These are phyloP conservation scores for Alternaria brassicicola DNA, from an alignment of 2,329 filamentous ascomycete genomes.

Conservation along the genomic window DNA sequence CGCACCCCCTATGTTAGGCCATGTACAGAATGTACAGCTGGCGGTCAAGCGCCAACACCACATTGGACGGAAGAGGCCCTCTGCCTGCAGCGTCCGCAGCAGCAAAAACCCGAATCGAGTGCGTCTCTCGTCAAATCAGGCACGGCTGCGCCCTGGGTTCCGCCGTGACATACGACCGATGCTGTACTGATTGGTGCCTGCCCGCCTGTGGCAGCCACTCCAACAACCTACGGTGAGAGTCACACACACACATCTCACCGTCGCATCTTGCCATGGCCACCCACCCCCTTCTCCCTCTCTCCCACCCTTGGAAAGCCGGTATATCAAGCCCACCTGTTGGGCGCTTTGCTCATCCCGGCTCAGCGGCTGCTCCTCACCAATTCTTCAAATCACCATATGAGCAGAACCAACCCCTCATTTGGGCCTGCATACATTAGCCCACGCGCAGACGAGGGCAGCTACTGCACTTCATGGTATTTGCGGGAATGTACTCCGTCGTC, in stretches of 20 bases:
- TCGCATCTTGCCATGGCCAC: constrained; percentile 13
- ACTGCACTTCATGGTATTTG: constrained; percentile 32
- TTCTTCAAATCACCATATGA: constrained; percentile 7
- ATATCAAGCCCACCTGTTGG: background rate
- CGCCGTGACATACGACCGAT: constrained; percentile 23
- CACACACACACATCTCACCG: constrained; percentile 21
- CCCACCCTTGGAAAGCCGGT: background rate
- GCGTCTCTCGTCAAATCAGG: constrained; percentile 27
- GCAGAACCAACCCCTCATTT: constrained; percentile 23
- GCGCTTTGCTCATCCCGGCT: background rate
- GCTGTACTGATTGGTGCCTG: constrained; percentile 25
- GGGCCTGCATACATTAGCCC: constrained; percentile 38
- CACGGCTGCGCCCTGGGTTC: constrained; percentile 15
- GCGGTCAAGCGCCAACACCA: constrained; percentile 33
- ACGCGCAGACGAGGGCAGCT: constrained; percentile 23
- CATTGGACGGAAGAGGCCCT: constrained; percentile 13
- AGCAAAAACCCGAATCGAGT: constrained; percentile 23
- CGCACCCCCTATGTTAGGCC: constrained; percentile 20
- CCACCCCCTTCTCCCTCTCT: background rate
- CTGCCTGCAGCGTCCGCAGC: constrained; percentile 29
- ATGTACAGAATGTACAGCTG: constrained; percentile 21
- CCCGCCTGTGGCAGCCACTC: constrained; percentile 27
- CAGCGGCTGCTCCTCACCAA: constrained; percentile 8
- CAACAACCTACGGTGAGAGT: constrained; percentile 36
- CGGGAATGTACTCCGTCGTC: constrained; percentile 27